Conservation (phyloP, 2,329 filamentous ascomycete species). For the Trichophyton benhamiae region DNA sequence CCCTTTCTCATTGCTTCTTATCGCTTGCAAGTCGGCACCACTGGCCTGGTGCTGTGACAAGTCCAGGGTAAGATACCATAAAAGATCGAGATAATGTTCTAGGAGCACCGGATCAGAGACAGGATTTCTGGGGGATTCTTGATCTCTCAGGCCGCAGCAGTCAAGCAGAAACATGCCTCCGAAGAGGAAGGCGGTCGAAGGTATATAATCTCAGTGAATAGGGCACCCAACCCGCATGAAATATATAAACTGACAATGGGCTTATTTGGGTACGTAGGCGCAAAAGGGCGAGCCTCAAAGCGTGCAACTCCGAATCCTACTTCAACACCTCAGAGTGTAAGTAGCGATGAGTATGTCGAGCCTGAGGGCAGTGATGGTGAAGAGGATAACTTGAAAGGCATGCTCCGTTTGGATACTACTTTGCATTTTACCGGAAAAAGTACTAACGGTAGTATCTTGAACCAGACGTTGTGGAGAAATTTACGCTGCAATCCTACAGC, state of each 20-base stretch:
- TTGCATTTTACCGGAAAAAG: neutral
- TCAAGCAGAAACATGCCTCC: slow-evolving; percentile 44
- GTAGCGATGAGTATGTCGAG: slow-evolving; percentile 46
- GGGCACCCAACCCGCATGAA: neutral
- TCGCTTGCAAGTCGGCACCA: neutral
- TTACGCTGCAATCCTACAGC: slow-evolving; percentile 42
- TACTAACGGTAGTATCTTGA: neutral
- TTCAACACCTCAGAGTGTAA: slow-evolving; percentile 31
- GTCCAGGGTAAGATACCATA: neutral
- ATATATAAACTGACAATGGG: neutral
- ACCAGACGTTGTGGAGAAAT: slow-evolving; percentile 40
- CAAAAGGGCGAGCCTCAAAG: slow-evolving; percentile 37
- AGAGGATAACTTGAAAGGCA: slow-evolving; percentile 35
- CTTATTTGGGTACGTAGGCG: slow-evolving; percentile 15
- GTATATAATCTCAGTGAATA: slow-evolving; percentile 25
- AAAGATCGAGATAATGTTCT: neutral
- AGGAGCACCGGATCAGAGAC: neutral
- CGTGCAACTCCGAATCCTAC: slow-evolving; percentile 36
- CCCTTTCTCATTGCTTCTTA: neutral
- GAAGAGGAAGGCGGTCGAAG: slow-evolving; percentile 55
- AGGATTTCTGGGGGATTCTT: slow-evolving; percentile 7
- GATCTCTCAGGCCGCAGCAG: neutral
- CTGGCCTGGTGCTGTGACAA: neutral
- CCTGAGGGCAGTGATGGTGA: slow-evolving; percentile 39
- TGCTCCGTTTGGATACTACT: slow-evolving; percentile 13